Conservation (phyloP, 495 filamentous ascomycete genomes). For the Arthonia radiata region DNA sequence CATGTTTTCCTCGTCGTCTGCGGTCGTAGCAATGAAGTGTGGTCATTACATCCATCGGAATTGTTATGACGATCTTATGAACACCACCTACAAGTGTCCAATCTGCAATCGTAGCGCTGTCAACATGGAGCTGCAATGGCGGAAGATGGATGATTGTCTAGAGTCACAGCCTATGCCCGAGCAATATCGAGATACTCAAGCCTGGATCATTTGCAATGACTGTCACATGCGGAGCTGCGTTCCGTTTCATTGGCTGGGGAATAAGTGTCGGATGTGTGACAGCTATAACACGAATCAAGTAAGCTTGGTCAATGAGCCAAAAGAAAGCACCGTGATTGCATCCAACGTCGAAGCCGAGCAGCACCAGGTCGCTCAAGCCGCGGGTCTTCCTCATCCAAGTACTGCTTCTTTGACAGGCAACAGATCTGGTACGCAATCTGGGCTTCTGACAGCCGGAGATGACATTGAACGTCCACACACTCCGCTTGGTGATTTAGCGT, state of each 20-base stretch:
- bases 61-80: slow-evolving; percentile 68
- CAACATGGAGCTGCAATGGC: slow-evolving; percentile 94
- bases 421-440: slow-evolving; percentile 13
- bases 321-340: too few species aligned
- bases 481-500: too few species aligned
- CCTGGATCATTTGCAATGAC: slow-evolving; percentile 73
- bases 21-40: slow-evolving; percentile 84
- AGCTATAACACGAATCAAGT: slow-evolving; percentile 70
- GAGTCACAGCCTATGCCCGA: slow-evolving; percentile 72
- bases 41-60: slow-evolving; percentile 83
- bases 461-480: neutral
- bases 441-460: slow-evolving; percentile 10
- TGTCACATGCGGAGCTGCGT: slow-evolving; percentile 68
- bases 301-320: too few species aligned
- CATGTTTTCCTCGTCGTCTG: slow-evolving; percentile 78
- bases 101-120: slow-evolving; percentile 79
- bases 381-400: slow-evolving; percentile 9
- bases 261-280: slow-evolving; percentile 67
- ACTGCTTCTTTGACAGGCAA: slow-evolving; percentile 9
- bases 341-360: slow-evolving; percentile 30
- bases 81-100: slow-evolving; percentile 75
- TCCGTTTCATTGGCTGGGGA: slow-evolving; percentile 79
- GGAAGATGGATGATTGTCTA: slow-evolving; percentile 66
- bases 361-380: slow-evolving; percentile 13
- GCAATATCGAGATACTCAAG: slow-evolving; percentile 18